phyloP scores from a whole-genome alignment of 805 yeast species.

The Candida oleophila region DNA sequence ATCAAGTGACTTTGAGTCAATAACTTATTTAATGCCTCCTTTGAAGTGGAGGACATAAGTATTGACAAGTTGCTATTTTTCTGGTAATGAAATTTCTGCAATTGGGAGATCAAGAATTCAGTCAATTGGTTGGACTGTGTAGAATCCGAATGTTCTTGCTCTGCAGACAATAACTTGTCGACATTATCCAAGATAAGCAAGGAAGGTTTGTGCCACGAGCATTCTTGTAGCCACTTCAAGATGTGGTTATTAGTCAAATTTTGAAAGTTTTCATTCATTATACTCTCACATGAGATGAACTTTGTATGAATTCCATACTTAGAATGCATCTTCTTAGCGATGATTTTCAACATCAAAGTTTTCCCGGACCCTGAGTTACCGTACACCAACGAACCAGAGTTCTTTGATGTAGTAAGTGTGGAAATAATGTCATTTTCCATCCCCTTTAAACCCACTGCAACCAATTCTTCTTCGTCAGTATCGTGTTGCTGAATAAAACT shows the following conservation, averaged over 20 bases:
- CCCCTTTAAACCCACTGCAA: constrained; percentile 59
- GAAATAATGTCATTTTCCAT: constrained; percentile 39
- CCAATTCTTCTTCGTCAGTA: constrained; percentile 6
- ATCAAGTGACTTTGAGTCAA: constrained; percentile 69
- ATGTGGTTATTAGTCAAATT: constrained; percentile 44
- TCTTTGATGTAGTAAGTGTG: constrained; percentile 41
- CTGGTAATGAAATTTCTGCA: constrained; percentile 44
- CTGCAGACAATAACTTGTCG: constrained; percentile 70
- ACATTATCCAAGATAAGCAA: constrained; percentile 74
- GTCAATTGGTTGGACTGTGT: constrained; percentile 62
- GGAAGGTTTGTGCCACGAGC: constrained; percentile 78
- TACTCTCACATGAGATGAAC: constrained; percentile 51
- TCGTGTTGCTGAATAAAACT: constrained; percentile 32
- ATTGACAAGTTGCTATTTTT: constrained; percentile 51
- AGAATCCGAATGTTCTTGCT: constrained; percentile 58
- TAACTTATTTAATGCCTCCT: constrained; percentile 59
- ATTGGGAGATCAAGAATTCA: constrained; percentile 50
- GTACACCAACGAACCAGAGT: constrained; percentile 57
- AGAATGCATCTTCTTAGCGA: constrained; percentile 35
- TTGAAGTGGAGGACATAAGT: constrained; percentile 62
- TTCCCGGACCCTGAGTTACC: constrained; percentile 88
- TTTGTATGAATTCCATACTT: constrained; percentile 46
- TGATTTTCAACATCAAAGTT: constrained; percentile 48
- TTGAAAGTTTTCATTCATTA: constrained; percentile 54
- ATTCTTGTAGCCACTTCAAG: constrained; percentile 45